A percentile compares a stretch with the other conserved stretches of the same genome.
Evolutionary conservation across 805 yeast species (phyloP).

Genomic region (Starmerella floris): DNA sequence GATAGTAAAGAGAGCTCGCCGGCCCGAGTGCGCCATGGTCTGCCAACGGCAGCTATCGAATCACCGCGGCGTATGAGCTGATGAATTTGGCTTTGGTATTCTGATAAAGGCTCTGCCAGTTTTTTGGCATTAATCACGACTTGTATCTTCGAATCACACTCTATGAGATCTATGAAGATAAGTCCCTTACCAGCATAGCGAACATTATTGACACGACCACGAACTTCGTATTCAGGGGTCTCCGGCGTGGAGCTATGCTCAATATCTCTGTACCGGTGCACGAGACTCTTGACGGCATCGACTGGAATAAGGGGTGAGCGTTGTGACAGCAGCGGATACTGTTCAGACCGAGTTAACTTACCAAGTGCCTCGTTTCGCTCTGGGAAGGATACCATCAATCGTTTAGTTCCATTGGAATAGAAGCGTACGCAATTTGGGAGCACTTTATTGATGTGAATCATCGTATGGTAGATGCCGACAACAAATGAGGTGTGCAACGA

Average conservation of each 20-base stretch:
- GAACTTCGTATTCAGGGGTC: slow-evolving; percentile 11
- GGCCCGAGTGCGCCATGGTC: slow-evolving; percentile 59
- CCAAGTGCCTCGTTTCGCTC: slow-evolving; percentile 16
- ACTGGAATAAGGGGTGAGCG: not conserved
- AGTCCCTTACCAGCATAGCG: slow-evolving; percentile 58
- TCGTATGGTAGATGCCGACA: too few relatives aligned
- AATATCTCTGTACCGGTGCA: not conserved
- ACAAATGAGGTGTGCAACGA: too few relatives aligned
- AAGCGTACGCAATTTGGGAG: too few relatives aligned
- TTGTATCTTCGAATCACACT: slow-evolving; percentile 40
- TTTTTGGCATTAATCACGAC: slow-evolving; percentile 44
- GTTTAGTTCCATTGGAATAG: slow-evolving; percentile 7
- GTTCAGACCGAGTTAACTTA: not conserved
- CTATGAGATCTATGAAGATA: slow-evolving; percentile 56
- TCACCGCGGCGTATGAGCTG: slow-evolving; percentile 55
- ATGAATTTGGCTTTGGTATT: slow-evolving; percentile 32
- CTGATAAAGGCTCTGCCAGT: slow-evolving; percentile 28
- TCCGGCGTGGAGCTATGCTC: slow-evolving; percentile 10
- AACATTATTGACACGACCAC: slow-evolving; percentile 46
- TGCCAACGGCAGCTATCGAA: slow-evolving; percentile 49
- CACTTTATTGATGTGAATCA: too few relatives aligned
- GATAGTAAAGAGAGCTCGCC: slow-evolving; percentile 68
- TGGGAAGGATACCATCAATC: slow-evolving; percentile 12
- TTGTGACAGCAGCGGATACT: slow-evolving; percentile 10
- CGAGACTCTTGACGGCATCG: slow-evolving; percentile 3